phyloP scores from a whole-genome alignment of 805 yeast genomes.

The Yarrowia hollandica region DNA sequence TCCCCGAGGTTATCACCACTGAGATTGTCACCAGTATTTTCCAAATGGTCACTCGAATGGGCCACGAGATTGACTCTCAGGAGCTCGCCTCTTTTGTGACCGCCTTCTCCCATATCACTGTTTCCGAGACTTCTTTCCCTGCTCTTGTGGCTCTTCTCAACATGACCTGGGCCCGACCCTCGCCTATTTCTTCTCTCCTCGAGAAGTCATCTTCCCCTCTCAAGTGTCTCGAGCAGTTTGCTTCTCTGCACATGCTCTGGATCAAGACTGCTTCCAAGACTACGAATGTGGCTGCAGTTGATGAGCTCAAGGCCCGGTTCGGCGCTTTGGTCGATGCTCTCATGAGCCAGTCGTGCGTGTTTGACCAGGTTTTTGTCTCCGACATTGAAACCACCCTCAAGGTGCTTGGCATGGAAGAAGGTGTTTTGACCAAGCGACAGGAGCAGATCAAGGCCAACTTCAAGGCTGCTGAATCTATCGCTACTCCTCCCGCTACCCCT shows the following conservation, averaged over 20 bases:
- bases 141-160: background rate
- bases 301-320: slow-evolving; percentile 22
- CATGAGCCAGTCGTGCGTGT: slow-evolving; percentile 13
- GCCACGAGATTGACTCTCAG: background rate
- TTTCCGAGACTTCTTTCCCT: background rate
- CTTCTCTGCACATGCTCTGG: slow-evolving; percentile 17
- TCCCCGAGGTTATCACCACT: background rate
- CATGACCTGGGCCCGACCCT: background rate
- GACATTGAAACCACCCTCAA: slow-evolving; percentile 23
- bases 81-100: slow-evolving; percentile 12
- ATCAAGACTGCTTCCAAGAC: slow-evolving; percentile 25
- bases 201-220: slow-evolving; percentile 3
- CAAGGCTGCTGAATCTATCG: background rate
- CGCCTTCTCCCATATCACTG: slow-evolving; percentile 1
- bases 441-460: background rate
- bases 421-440: slow-evolving; percentile 2
- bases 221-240: slow-evolving; percentile 21
- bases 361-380: slow-evolving; percentile 1
- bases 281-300: slow-evolving; percentile 17
- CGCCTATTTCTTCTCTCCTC: background rate
- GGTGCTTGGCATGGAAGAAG: slow-evolving; percentile 11
- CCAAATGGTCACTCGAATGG: background rate
- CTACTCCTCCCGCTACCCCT: slow-evolving; percentile 4
- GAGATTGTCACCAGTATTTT: background rate
- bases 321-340: slow-evolving; percentile 22